These are phyloP conservation scores for Periconia macrospinosa DNA, from an alignment of 2,329 filamentous ascomycete species.

Conservation along the genomic window DNA sequence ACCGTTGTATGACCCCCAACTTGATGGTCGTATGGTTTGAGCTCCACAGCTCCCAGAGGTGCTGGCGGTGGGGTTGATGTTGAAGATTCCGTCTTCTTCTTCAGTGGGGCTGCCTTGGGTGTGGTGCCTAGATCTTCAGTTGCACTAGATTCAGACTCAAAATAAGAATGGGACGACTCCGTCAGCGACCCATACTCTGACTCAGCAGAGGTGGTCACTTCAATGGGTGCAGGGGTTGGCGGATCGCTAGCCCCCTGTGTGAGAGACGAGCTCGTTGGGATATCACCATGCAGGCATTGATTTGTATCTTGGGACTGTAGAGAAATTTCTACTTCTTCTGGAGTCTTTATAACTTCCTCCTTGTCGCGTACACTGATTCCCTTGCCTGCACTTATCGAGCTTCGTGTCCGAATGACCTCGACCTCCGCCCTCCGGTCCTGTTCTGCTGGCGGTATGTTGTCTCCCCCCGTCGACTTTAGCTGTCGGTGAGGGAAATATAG, in stretches of 20 bases:
- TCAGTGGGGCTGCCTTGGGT: slow-evolving; percentile 36
- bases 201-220: slow-evolving; percentile 38
- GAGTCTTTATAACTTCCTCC: slow-evolving; percentile 35
- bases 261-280: slow-evolving; percentile 46
- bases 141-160: slow-evolving; percentile 56
- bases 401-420: slow-evolving; percentile 26
- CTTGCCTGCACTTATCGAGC: slow-evolving; percentile 30
- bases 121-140: slow-evolving; percentile 55
- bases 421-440: slow-evolving; percentile 28
- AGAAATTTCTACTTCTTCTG: slow-evolving; percentile 64
- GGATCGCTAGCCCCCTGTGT: slow-evolving; percentile 46
- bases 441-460: slow-evolving; percentile 33
- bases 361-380: slow-evolving; percentile 29
- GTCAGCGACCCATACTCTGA: slow-evolving; percentile 47
- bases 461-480: slow-evolving; percentile 39
- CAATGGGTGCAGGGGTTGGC: slow-evolving; percentile 25
- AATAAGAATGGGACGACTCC: slow-evolving; percentile 47
- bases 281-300: slow-evolving; percentile 63
- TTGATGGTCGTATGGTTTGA: slow-evolving; percentile 96
- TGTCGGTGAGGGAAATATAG: slow-evolving; percentile 78
- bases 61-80: slow-evolving; percentile 44
- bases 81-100: slow-evolving; percentile 34
- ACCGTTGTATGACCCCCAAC: slow-evolving; percentile 96
- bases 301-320: slow-evolving; percentile 63
- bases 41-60: slow-evolving; percentile 86